A percentile compares a stretch with the other conserved stretches of the same genome.
These are phyloP conservation scores for Sporothrix euskadiensis DNA, from an alignment of 2,329 filamentous ascomycete genomes.

Conservation along the genomic window DNA sequence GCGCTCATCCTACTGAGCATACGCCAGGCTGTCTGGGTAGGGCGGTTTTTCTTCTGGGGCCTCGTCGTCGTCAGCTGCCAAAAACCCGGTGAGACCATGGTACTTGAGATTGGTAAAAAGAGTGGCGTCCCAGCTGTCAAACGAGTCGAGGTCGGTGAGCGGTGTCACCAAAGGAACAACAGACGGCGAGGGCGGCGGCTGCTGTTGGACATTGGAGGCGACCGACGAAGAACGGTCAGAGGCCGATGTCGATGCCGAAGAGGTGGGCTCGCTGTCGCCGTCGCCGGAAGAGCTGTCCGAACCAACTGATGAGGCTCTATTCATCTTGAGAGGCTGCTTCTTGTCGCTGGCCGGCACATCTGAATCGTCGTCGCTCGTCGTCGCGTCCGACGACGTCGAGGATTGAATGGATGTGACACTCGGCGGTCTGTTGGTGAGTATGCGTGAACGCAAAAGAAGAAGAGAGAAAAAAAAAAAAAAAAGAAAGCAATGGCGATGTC, in stretches of 20 bases:
- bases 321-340: not conserved
- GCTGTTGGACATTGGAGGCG: not conserved
- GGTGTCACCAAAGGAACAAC: slow-evolving; percentile 18
- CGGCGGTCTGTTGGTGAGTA: not conserved
- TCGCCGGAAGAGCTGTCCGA: not conserved
- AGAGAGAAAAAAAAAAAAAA: not conserved
- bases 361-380: not conserved
- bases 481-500: no score
- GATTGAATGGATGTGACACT: not conserved
- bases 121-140: slow-evolving; percentile 25
- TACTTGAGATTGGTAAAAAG: slow-evolving; percentile 24
- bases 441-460: not conserved
- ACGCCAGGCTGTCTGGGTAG: slow-evolving; percentile 19
- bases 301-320: not conserved
- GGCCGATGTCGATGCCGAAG: not conserved
- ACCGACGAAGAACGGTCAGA: not conserved
- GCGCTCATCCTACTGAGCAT: slow-evolving; percentile 28
- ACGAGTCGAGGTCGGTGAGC: slow-evolving; percentile 25
- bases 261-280: no score
- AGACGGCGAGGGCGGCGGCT: no score
- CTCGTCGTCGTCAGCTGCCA: not conserved
- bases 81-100: slow-evolving; percentile 27
- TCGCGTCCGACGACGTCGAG: not conserved
- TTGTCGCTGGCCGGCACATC: not conserved
- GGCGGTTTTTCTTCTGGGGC: not conserved